Base-by-base conservation (phyloP, 2,329 filamentous ascomycete genomes). In the Aspergillus spinulosporus region DNA sequence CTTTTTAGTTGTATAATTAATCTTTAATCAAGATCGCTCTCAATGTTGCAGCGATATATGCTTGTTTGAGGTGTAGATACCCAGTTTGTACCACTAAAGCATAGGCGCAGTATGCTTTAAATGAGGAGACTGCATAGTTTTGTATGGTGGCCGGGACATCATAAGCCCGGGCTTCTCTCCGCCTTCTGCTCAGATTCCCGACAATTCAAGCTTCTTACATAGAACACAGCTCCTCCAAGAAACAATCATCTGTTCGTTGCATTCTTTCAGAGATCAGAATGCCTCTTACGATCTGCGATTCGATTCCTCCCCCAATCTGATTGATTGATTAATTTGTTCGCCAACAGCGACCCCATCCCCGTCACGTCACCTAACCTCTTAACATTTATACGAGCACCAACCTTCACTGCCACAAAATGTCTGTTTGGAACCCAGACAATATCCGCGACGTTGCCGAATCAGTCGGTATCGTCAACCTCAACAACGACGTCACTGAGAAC, bases 371-470 rank as follows among this genome's bases (percentile, higher is more conserved):
- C 14, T 42, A 12, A 56, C 45, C 40, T 31, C 26, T 52, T 46
- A 52, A 42, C 50, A 21, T 46, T 56, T 32, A 43, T 40, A 56
- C 42, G 46, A 26, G 21, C 21, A 49, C 21, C 45, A 37, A 31
- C 8, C 3, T 14, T 45, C 45, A 15, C 43, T n/a, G 9, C 6
- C 46, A 49, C 64, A 69, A 48, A 44, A 82, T 82, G 80, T 84
- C 85, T 39, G 86, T 97, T 65, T 97, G 94, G 94, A 97, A 97
- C 71, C 87, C 90, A 14, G 94, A 99, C 68, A 97, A 96, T 66
- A 90, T 99, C 66, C 88, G 87, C 66, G 94, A 99, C 73, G 92
- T 97, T 59, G 93, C 94, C 64, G 94, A 99, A 74, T 96, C 94
- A 1, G 90, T 97, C 47, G 94, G 94, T 56, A 92, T 99, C 66